A percentile compares a stretch with the other conserved stretches of the same genome.
These are phyloP conservation scores for Cladobotryum protrusum DNA, from an alignment of 2,329 filamentous ascomycete genomes.

Conservation along the genomic window DNA sequence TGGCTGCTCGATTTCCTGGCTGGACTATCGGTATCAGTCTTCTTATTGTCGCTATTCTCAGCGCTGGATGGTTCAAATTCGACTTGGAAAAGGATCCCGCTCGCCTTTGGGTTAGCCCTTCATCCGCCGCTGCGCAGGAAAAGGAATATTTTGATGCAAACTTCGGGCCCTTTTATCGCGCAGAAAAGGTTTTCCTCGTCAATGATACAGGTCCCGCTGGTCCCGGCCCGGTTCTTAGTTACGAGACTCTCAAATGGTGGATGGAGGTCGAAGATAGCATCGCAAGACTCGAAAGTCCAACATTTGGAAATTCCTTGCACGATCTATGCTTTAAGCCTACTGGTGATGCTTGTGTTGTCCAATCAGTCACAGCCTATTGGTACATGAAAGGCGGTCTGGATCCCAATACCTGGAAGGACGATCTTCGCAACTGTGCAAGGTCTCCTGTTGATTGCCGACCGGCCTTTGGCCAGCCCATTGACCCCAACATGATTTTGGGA, in stretches of 20 bases:
- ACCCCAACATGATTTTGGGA: conserved; percentile 78
- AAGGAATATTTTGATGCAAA: conserved; percentile 90
- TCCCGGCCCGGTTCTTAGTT: conserved; percentile 72
- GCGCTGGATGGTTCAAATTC: conserved; percentile 82
- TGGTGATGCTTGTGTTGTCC: conserved; percentile 81
- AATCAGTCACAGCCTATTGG: conserved; percentile 89
- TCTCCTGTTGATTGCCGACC: conserved; percentile 83
- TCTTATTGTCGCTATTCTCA: conserved; percentile 70
- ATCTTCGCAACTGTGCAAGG: conserved; percentile 66
- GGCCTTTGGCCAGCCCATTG: conserved; percentile 81
- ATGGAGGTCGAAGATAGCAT: conserved; percentile 80
- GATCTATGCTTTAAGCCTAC: conserved; percentile 95
- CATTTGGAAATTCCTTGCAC: conserved; percentile 62
- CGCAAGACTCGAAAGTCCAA: conserved; percentile 61
- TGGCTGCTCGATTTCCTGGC: conserved; percentile 75
- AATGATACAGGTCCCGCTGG: conserved; percentile 67
- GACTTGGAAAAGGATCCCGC: conserved; percentile 88
- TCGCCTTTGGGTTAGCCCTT: conserved; percentile 91
- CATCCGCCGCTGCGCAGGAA: conserved; percentile 82
- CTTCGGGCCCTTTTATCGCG: conserved; percentile 93
- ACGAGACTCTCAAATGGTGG: conserved; percentile 91
- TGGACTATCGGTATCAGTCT: conserved; percentile 75
- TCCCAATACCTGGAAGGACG: conserved; percentile 59
- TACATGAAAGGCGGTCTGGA: conserved; percentile 46
- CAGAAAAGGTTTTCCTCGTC: conserved; percentile 88